These are phyloP conservation scores for Yamadazyma dushanensis DNA, from an alignment of 1,139 yeast genomes.

Conservation along the genomic window DNA sequence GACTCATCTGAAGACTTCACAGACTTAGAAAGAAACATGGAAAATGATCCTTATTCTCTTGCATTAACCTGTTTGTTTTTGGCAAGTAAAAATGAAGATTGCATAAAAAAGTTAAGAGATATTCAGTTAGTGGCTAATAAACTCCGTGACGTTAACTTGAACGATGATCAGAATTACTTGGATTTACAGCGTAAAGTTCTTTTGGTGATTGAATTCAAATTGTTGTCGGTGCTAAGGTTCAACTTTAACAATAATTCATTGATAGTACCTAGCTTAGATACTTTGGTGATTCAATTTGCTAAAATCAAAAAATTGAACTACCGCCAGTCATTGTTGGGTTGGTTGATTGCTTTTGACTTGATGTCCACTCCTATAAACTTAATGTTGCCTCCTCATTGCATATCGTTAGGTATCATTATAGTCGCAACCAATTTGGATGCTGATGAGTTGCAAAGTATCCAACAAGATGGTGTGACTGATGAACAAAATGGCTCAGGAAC, in stretches of 20 bases:
- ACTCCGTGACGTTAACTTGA: slow-evolving; percentile 31
- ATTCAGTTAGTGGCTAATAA: slow-evolving; percentile 47
- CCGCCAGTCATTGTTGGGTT: slow-evolving; percentile 55
- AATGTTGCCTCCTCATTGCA: slow-evolving; percentile 76
- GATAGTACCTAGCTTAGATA: slow-evolving; percentile 55
- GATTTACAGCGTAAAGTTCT: slow-evolving; percentile 56
- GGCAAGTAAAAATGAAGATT: slow-evolving; percentile 85
- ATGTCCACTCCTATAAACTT: slow-evolving; percentile 71
- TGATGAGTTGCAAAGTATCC: slow-evolving; percentile 28
- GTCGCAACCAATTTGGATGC: slow-evolving; percentile 45
- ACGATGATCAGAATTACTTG: slow-evolving; percentile 25
- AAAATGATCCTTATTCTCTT: slow-evolving; percentile 50
- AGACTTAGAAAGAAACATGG: slow-evolving; percentile 25
- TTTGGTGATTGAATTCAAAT: slow-evolving; percentile 62
- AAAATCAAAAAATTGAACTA: slow-evolving; percentile 52
- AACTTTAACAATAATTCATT: slow-evolving; percentile 63
- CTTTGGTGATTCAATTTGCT: slow-evolving; percentile 65
- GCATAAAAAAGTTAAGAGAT: slow-evolving; percentile 76
- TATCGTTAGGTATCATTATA: slow-evolving; percentile 66
- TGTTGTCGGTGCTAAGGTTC: slow-evolving; percentile 72
- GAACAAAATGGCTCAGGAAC: slow-evolving; percentile 18
- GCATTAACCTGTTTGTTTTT: slow-evolving; percentile 76
- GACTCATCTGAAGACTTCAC: slow-evolving; percentile 23
- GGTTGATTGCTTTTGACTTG: slow-evolving; percentile 76
- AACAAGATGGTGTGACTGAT: slow-evolving; percentile 15